Percentiles rank a stretch among this genome's conserved stretches.
phyloP scores from a whole-genome alignment of 805 yeast genomes.

The Lipomyces yamanashiensis region DNA sequence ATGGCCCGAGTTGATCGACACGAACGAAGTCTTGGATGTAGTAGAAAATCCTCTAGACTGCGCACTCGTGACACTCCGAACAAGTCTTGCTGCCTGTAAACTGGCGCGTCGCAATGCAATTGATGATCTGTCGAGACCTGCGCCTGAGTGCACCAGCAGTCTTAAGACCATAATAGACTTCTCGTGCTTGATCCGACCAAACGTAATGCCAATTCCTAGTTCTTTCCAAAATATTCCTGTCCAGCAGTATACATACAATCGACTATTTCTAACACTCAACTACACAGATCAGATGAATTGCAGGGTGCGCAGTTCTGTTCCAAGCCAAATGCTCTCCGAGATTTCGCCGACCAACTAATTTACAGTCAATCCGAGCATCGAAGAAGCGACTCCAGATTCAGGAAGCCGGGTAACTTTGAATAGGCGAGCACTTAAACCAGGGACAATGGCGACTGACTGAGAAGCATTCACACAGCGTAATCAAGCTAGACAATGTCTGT shows the following conservation, averaged over 20 bases:
- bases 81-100: no score
- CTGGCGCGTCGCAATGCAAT: background rate
- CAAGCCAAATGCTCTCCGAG: background rate
- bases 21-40: no score
- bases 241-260: no score
- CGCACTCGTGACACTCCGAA: background rate
- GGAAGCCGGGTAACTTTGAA: background rate
- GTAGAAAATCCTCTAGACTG: background rate
- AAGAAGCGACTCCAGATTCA: background rate
- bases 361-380: background rate
- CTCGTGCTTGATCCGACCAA: no score
- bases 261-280: background rate
- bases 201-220: no score
- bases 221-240: no score
- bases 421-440: no score
- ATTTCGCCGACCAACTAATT: background rate
- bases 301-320: no score
- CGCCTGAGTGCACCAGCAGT: background rate
- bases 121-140: background rate
- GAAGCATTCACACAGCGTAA: no score
- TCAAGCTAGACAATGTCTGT: background rate
- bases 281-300: background rate
- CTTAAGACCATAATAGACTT: background rate
- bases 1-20: no score
- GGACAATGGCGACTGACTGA: no score